Conservation (phyloP, 2,329 filamentous ascomycete genomes). For the Epichloe glyceriae region DNA sequence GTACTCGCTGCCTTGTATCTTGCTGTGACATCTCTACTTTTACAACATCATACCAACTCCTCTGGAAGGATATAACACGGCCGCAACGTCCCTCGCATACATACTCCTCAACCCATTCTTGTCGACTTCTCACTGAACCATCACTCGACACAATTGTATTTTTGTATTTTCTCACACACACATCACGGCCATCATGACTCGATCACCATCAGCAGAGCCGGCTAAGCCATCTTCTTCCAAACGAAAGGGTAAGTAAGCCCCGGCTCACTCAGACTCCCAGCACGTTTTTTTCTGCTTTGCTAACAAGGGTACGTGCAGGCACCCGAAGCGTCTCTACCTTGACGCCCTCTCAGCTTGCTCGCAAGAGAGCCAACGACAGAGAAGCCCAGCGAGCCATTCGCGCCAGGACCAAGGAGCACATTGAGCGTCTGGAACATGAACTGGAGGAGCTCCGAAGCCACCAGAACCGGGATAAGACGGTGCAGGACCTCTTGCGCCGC, state of each 20-base stretch:
- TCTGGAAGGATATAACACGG: neutral
- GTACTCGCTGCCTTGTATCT: neutral
- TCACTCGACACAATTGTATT: neutral
- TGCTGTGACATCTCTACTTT: neutral
- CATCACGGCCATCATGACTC: conserved; percentile 21
- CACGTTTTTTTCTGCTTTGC: neutral
- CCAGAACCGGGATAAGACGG: conserved; percentile 34
- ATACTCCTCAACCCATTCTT: neutral
- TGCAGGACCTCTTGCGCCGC: conserved; percentile 37
- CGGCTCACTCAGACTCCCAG: neutral
- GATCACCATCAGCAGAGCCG: conserved; percentile 30
- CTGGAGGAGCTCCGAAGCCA: conserved; percentile 55
- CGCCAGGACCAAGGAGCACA: conserved; percentile 75
- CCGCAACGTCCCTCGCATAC: neutral
- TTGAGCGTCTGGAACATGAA: conserved; percentile 62
- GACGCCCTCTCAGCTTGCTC: conserved; percentile 75
- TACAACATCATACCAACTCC: neutral
- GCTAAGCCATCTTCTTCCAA: conserved; percentile 25
- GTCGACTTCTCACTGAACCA: neutral
- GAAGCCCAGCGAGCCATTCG: conserved; percentile 82
- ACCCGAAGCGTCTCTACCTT: conserved; percentile 74
- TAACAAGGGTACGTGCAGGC: conserved; percentile 21
- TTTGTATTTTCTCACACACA: too few species aligned
- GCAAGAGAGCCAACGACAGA: conserved; percentile 84
- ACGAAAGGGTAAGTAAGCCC: conserved; percentile 32